Conservation (phyloP, 768 basidiomycete species). For the Mycena chlorophos region DNA sequence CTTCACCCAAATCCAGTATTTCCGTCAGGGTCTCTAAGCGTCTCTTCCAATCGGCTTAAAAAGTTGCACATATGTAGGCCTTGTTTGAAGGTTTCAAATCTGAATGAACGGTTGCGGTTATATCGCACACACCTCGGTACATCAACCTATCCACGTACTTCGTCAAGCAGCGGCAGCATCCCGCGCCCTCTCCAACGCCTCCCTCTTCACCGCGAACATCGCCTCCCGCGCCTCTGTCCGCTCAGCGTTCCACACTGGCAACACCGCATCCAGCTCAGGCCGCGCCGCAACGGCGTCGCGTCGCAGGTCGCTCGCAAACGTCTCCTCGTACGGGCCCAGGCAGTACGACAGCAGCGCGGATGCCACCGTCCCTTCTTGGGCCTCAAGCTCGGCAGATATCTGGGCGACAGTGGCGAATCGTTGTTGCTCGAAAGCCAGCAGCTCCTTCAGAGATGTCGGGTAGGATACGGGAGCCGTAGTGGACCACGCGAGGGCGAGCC, state of each 20-base stretch:
- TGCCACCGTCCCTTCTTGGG: neutral
- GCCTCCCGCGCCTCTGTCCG: constrained; percentile 9
- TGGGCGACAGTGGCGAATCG: constrained; percentile 23
- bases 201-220: constrained; percentile 10
- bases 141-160: no score
- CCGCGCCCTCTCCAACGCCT: constrained; percentile 9
- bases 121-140: no score
- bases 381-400: constrained; percentile 4
- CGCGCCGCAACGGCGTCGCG: constrained; percentile 8
- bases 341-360: constrained; percentile 13
- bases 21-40: no score
- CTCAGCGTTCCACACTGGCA: constrained; percentile 14
- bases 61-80: no score
- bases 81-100: no score
- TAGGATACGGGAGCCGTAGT: constrained; percentile 9
- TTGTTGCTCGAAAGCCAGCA: constrained; percentile 28
- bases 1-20: no score
- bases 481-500: constrained; percentile 34
- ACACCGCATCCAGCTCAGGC: constrained; percentile 9
- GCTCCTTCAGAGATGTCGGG: constrained; percentile 12
- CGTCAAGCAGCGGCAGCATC: no score
- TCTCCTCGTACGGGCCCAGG: constrained; percentile 14
- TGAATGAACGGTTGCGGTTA: no score
- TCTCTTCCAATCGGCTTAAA: no score
- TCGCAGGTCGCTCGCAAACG: constrained; percentile 8